Conservation (phyloP, 1,284 basidiomycete genomes). For the Rhodotorula sp. region DNA sequence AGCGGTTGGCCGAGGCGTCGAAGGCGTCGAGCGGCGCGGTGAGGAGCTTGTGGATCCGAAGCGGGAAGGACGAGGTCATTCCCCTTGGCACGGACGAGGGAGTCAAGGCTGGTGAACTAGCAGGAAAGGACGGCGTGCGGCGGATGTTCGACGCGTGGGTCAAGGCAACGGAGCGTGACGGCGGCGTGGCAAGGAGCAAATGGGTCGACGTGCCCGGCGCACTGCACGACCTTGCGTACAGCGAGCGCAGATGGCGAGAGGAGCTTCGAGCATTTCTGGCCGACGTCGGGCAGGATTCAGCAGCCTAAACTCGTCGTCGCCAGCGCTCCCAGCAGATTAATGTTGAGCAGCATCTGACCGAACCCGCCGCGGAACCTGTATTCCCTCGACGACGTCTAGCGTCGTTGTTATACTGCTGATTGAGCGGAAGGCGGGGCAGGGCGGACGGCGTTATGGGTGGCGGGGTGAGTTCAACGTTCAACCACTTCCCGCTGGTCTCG, state of each 20-base stretch:
- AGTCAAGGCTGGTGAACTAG: no score
- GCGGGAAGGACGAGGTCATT: constrained; percentile 36
- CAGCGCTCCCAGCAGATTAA: background rate
- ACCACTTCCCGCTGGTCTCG: no score
- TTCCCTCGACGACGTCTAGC: no score
- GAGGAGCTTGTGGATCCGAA: constrained; percentile 34
- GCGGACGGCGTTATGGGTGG: no score
- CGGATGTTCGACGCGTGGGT: constrained; percentile 24
- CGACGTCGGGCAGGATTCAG: background rate
- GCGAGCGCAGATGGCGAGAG: constrained; percentile 20
- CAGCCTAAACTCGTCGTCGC: background rate
- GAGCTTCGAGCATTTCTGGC: constrained; percentile 16
- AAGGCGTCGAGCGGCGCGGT: background rate
- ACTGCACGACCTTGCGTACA: constrained; percentile 35
- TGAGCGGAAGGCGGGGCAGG: no score
- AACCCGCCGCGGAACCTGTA: background rate
- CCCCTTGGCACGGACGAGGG: constrained; percentile 4
- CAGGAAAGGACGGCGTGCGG: constrained; percentile 16
- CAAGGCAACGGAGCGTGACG: background rate
- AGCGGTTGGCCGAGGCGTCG: background rate
- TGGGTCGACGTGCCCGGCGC: constrained; percentile 29
- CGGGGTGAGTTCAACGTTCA: no score
- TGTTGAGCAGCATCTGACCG: background rate
- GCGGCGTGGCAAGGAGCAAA: background rate
- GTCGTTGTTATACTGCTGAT: no score